Percentiles rank a stretch among this genome's conserved stretches.
Evolutionary conservation across 1,284 basidiomycete genomes (phyloP).

Genomic region (Apiotrichum sp.): DNA sequence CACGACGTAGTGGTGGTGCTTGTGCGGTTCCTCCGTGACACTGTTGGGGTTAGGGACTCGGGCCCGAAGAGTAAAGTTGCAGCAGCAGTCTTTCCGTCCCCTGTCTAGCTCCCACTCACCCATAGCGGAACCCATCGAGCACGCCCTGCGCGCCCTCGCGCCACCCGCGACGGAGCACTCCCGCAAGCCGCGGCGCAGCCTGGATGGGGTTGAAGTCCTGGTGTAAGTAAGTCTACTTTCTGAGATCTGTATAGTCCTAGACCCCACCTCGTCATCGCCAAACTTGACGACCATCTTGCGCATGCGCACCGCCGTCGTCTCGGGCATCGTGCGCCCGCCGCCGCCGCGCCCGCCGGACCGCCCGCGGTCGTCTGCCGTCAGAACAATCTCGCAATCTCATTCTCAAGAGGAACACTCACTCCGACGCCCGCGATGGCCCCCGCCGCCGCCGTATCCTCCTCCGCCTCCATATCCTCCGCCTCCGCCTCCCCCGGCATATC

Average conservation of each 20-base stretch:
- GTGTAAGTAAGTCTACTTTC: too few relatives aligned
- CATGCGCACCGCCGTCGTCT: conserved; percentile 66
- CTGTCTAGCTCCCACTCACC: conserved; percentile 48
- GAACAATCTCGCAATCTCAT: not conserved
- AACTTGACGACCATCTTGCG: conserved; percentile 64
- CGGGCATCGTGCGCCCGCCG: conserved; percentile 40
- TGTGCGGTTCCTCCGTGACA: conserved; percentile 83
- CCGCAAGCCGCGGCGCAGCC: conserved; percentile 61
- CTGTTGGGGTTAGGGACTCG: conserved; percentile 35
- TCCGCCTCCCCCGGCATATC: conserved; percentile 13
- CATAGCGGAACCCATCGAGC: conserved; percentile 63
- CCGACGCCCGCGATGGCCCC: conserved; percentile 21
- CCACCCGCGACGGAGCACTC: conserved; percentile 60
- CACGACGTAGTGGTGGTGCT: conserved; percentile 79
- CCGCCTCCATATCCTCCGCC: conserved; percentile 14
- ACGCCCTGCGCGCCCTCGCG: conserved; percentile 57
- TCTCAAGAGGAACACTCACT: conserved; percentile 11
- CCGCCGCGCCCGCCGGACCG: conserved; percentile 22
- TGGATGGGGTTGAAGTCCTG: conserved; percentile 53
- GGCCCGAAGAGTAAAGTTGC: too few relatives aligned
- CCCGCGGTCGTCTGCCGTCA: conserved; percentile 19
- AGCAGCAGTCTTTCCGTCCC: not conserved
- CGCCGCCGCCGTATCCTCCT: conserved; percentile 8
- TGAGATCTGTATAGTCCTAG: too few relatives aligned
- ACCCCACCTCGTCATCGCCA: conserved; percentile 70